These are phyloP conservation scores for Psilocybe sp. DNA, from an alignment of 768 basidiomycete genomes.

Conservation along the genomic window DNA sequence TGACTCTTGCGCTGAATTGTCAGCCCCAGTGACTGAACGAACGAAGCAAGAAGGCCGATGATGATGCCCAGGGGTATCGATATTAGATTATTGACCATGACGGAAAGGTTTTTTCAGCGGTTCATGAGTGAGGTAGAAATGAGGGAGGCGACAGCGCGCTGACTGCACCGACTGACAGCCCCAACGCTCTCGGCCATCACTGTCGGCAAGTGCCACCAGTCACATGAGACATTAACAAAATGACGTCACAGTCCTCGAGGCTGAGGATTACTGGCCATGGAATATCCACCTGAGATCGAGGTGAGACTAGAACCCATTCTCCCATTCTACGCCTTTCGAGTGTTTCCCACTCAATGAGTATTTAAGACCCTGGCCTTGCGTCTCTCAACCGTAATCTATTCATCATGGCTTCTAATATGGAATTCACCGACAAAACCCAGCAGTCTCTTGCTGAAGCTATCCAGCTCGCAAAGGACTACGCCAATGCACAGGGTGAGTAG, in stretches of 20 bases:
- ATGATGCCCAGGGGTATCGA: conserved; percentile 52
- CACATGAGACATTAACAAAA: not conserved
- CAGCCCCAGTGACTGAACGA: conserved; percentile 86
- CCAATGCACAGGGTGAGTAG: conserved; percentile 71
- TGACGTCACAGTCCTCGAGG: conserved; percentile 12
- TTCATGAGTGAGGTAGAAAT: conserved; percentile 3
- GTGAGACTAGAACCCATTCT: conserved; percentile 11
- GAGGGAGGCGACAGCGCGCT: not conserved
- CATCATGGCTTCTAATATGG: conserved; percentile 55
- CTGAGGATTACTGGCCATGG: conserved; percentile 8
- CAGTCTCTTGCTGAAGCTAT: conserved; percentile 67
- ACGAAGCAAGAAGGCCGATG: conserved; percentile 76
- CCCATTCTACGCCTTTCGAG: not conserved
- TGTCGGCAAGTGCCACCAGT: not conserved
- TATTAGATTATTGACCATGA: conserved; percentile 28
- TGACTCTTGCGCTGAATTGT: conserved; percentile 95
- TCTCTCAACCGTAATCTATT: conserved; percentile 2
- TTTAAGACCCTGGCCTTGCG: not conserved
- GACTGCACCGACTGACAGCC: not conserved
- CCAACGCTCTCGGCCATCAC: not conserved
- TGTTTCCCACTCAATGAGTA: not conserved
- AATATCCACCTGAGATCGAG: conserved; percentile 17
- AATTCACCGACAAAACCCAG: conserved; percentile 85
- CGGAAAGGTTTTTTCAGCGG: not conserved
- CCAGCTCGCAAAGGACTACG: conserved; percentile 81